Conservation (phyloP, 2,329 filamentous ascomycete genomes). For the Coniochaeta prunicola region DNA sequence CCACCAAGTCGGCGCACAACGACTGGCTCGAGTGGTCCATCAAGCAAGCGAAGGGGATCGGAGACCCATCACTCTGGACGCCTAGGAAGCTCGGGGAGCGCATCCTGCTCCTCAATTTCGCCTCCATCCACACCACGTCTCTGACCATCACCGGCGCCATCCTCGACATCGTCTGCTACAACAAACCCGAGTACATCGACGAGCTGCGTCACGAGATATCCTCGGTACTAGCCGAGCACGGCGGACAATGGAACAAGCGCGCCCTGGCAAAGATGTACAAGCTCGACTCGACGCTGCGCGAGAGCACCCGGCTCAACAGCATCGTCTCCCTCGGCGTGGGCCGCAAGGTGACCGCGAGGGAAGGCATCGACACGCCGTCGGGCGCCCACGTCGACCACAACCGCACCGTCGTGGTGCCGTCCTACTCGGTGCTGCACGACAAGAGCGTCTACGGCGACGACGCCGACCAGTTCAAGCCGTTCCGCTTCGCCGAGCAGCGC, state of each 20-base stretch:
- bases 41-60: background rate
- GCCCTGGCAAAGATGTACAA: constrained; percentile 22
- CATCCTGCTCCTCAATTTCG: constrained; percentile 22
- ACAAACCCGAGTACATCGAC: constrained; percentile 25
- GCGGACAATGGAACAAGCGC: constrained; percentile 18
- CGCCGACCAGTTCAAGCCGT: constrained; percentile 12
- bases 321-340: constrained; percentile 13
- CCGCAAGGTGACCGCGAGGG: constrained; percentile 12
- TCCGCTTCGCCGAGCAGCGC: constrained; percentile 11
- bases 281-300: constrained; percentile 30
- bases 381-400: constrained; percentile 21
- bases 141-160: constrained; percentile 25
- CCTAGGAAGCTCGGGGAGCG: constrained; percentile 15
- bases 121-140: constrained; percentile 26
- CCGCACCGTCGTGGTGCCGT: constrained; percentile 16
- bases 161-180: constrained; percentile 31
- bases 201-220: constrained; percentile 33
- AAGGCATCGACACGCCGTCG: constrained; percentile 20
- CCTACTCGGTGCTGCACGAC: constrained; percentile 17
- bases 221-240: constrained; percentile 14
- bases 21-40: constrained; percentile 7
- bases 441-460: constrained; percentile 7
- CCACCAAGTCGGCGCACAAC: background rate
- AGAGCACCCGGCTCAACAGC: constrained; percentile 25
- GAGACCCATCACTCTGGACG: constrained; percentile 12